Evolutionary conservation across 306 rosid species (phyloP).

Genomic region (Vicia villosa): DNA sequence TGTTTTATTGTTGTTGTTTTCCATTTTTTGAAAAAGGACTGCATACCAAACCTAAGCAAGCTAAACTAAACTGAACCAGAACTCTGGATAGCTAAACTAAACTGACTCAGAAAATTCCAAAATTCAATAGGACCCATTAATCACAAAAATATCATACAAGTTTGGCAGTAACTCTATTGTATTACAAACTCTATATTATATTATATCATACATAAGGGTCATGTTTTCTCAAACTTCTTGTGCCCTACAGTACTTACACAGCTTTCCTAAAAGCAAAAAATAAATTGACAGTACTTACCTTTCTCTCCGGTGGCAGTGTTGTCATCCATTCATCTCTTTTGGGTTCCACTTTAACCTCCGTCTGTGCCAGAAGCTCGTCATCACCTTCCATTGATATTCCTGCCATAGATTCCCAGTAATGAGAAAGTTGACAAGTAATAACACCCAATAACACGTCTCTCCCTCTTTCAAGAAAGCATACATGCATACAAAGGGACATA

Average conservation of each 20-base stretch:
- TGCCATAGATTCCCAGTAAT: conserved; percentile 40
- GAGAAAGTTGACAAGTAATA: conserved; percentile 37
- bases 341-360: conserved; percentile 72
- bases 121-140: not conserved
- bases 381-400: conserved; percentile 99
- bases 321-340: conserved; percentile 98
- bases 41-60: too few relatives aligned
- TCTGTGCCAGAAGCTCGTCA: conserved; percentile 80
- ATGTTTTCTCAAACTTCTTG: not conserved
- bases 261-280: conserved; percentile 5
- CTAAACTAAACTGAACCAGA: too few relatives aligned
- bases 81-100: not conserved
- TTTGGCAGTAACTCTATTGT: not conserved
- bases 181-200: conserved; percentile 1
- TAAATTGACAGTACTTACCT: conserved; percentile 50
- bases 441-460: conserved; percentile 5
- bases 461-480: not conserved
- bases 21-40: not conserved
- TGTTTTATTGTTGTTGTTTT: not conserved
- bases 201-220: not conserved
- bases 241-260: not conserved
- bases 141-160: not conserved
- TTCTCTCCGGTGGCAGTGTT: conserved; percentile 83
- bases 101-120: not conserved
- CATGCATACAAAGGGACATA: not conserved